phyloP scores from a whole-genome alignment of 345 rosid species.

The Eucalyptus microcorys region DNA sequence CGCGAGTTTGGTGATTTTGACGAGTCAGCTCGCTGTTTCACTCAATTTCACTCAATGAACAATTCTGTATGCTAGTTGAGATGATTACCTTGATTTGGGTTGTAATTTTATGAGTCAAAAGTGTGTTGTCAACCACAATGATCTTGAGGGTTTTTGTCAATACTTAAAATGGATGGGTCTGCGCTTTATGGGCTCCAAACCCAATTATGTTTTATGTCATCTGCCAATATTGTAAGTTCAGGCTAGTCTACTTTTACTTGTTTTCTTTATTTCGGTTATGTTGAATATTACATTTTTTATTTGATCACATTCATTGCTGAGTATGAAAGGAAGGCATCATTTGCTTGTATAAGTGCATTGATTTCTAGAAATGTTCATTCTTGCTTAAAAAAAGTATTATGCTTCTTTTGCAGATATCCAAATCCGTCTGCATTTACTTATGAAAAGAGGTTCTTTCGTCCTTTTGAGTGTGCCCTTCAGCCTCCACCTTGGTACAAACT shows the following conservation, averaged over 20 bases:
- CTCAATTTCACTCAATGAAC: not conserved
- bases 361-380: not conserved
- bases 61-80: not conserved
- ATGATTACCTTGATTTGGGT: not conserved
- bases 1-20: not conserved
- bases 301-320: not conserved
- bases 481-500: conserved; percentile 79
- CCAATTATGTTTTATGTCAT: not conserved
- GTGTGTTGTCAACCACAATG: not conserved
- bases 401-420: conserved; percentile 54
- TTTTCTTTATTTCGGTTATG: not conserved
- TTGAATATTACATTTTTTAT: not conserved
- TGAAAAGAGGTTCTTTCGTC: conserved; percentile 80
- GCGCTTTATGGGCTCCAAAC: not conserved
- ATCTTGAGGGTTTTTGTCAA: not conserved
- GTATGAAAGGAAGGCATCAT: not conserved
- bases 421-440: conserved; percentile 91
- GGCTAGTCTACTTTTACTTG: not conserved
- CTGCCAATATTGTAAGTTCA: not conserved
- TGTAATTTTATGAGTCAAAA: not conserved
- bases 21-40: not conserved
- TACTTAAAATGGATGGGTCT: not conserved
- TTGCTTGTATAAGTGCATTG: not conserved
- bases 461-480: conserved; percentile 94
- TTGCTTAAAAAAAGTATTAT: not conserved